Evolutionary conservation across 164 flowering plant species (phyloP), one percentile per base, ranked within the genome.

Genomic region (Akebia trifoliata): DNA sequence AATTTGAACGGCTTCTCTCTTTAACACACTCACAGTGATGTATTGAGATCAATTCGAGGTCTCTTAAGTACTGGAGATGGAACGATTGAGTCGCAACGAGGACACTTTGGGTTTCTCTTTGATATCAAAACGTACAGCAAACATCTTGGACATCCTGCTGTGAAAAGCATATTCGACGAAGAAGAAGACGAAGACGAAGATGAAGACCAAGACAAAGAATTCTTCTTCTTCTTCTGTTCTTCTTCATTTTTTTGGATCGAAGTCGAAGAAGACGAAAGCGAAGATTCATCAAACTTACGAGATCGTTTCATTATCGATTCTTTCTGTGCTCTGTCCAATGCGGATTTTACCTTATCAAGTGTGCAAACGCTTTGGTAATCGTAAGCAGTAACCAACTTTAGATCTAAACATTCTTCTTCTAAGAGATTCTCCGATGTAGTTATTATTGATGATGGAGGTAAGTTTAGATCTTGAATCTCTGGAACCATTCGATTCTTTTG

Each of bases 311-410:
- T 80, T 0, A 51, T 10, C 11, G 81, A 67, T 3, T 25, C 18
- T 25, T 35, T 34, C 24, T 77, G 77, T 20, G 88, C 95, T 66
- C 90, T 76, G 59, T 88, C 95, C 0, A 91, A 78, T 1, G 98
- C 98, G 1, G 80, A 87, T 52, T 85, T 91, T 36, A 91, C 98
- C 60, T 83, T 91, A 59, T 91, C 98, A 1, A 91, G 72, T 1
- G 98, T 88, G 79, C 98, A 91, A 0, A 91, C 92, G 56, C 94
- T 84, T 30, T 77, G 80, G 71, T 74, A 80, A 39, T 60, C 68
- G 59, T 31, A 43, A 0, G 81, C 60, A 0, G 83, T 68, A 1
- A 73, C 76, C 0, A 85, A 76, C 72, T 80, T 87, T 10, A 90
- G 70, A 24, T 89, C 91, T 37, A 86, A 57, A 34, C n/a, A 50